Evolutionary conservation across 2,329 filamentous ascomycete species (phyloP).

Genomic region (Diaporthe humulicola): DNA sequence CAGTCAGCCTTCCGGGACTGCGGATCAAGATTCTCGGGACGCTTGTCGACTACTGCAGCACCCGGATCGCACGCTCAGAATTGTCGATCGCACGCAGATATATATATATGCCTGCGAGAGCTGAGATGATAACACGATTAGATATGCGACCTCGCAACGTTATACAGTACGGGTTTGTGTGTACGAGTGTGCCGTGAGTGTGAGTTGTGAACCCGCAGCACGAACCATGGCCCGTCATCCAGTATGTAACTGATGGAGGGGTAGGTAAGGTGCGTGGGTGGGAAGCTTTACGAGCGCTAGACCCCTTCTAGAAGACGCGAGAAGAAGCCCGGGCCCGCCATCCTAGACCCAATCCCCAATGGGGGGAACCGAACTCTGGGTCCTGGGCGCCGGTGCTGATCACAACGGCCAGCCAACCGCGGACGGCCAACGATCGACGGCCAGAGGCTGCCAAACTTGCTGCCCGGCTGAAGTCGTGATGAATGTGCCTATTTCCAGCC

Average conservation of each 20-base stretch:
- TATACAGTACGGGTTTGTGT: background rate
- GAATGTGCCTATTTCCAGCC: conserved; percentile 5
- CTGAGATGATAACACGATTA: background rate
- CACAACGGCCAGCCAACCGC: conserved; percentile 20
- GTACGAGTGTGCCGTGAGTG: background rate
- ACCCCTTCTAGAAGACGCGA: conserved; percentile 37
- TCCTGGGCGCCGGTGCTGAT: conserved; percentile 13
- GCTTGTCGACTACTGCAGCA: background rate
- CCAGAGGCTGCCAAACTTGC: background rate
- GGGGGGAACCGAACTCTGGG: conserved; percentile 11
- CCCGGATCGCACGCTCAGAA: background rate
- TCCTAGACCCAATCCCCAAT: background rate
- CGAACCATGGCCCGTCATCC: background rate
- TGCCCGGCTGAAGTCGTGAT: background rate
- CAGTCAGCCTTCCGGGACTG: background rate
- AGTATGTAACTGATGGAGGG: background rate
- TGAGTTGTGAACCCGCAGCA: background rate
- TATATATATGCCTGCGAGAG: background rate
- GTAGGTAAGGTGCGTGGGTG: too few species aligned
- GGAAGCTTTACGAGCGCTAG: conserved; percentile 7
- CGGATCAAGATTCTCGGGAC: background rate
- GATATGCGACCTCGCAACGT: background rate
- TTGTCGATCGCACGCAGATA: background rate
- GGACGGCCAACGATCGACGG: background rate
- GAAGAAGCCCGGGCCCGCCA: conserved; percentile 31